Base-by-base conservation (phyloP, 805 yeast genomes). In the Candida nemodendra region DNA sequence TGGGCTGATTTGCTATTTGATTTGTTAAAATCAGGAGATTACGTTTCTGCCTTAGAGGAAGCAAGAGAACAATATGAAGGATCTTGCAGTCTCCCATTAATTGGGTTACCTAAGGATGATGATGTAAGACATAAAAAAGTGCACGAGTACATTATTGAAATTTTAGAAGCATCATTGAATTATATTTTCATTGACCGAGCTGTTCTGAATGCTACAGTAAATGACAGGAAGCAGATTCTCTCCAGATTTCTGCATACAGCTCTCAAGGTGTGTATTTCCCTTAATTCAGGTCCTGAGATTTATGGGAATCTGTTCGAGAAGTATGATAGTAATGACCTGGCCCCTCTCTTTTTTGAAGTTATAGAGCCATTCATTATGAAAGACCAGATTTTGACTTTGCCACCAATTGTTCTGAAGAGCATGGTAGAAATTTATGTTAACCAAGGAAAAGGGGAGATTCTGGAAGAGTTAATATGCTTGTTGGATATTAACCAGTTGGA, bases 401-500 rank as follows among this genome's bases (percentile, higher is more conserved):
- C 95, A 0, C 90, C 96, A 0, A 44, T 59, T 0, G 66, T 88
- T 1, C 68, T 87, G 45, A 78, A 78, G 47, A 71, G 69, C 9
- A 69, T 90, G 62, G 82, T 90, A 2, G 64, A 66, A 21, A 60
- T 66, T 36, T 79, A 76, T 45, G 65, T 71, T 1, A 39, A 57
- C 0, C 45, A 49, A 4, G 66, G 62, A 5, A 62, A 69, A 32
- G 71, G 76, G 3, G 76, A 71, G 2, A 49, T 62, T 0, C 65
- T 91, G 14, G 89, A 87, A 30, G 81, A 81, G 40, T 54, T 86
- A 22, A 66, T 90, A 9, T 84, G 95, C 48, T 62, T 77, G 2
- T 56, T 91, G 18, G 90, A 89, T 50, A 69, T 84, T 7, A 50
- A 66, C 5, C 72, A 79, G 9, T 68, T 93, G 34, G 96, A 91